phyloP scores from a whole-genome alignment of 768 basidiomycete genomes.

The Termitomyces sp. region DNA sequence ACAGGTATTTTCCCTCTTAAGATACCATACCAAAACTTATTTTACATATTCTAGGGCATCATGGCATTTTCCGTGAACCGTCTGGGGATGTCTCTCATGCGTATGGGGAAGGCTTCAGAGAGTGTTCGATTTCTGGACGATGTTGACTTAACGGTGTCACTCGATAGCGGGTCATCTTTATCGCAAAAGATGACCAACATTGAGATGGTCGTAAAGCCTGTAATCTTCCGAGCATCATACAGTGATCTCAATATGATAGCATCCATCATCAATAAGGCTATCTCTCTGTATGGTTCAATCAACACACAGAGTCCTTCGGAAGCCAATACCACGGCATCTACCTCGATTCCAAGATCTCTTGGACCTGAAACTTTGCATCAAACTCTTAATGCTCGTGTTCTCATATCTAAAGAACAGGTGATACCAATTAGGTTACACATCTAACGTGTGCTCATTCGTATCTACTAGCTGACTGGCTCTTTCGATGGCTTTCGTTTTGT shows the following conservation, averaged over 20 bases:
- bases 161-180: slow-evolving; percentile 78
- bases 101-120: slow-evolving; percentile 82
- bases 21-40: not conserved
- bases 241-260: slow-evolving; percentile 90
- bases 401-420: slow-evolving; percentile 82
- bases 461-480: slow-evolving; percentile 72
- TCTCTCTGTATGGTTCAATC: slow-evolving; percentile 64
- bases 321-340: slow-evolving; percentile 5
- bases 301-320: not conserved
- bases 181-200: slow-evolving; percentile 76
- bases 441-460: slow-evolving; percentile 5
- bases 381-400: slow-evolving; percentile 36
- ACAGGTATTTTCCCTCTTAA: slow-evolving; percentile 52
- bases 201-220: slow-evolving; percentile 75
- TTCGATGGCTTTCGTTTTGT: slow-evolving; percentile 92
- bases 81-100: slow-evolving; percentile 91
- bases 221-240: slow-evolving; percentile 94
- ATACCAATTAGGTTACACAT: slow-evolving; percentile 10
- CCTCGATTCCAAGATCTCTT: slow-evolving; percentile 10
- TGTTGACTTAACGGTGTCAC: slow-evolving; percentile 79
- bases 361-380: slow-evolving; percentile 7
- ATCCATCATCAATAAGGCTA: slow-evolving; percentile 81
- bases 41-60: slow-evolving; percentile 50
- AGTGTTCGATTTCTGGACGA: slow-evolving; percentile 92
- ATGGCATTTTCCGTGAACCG: slow-evolving; percentile 75